These are phyloP conservation scores for Pythium scleroteichum DNA, from an alignment of 352 stramenopile genomes.

Conservation along the genomic window DNA sequence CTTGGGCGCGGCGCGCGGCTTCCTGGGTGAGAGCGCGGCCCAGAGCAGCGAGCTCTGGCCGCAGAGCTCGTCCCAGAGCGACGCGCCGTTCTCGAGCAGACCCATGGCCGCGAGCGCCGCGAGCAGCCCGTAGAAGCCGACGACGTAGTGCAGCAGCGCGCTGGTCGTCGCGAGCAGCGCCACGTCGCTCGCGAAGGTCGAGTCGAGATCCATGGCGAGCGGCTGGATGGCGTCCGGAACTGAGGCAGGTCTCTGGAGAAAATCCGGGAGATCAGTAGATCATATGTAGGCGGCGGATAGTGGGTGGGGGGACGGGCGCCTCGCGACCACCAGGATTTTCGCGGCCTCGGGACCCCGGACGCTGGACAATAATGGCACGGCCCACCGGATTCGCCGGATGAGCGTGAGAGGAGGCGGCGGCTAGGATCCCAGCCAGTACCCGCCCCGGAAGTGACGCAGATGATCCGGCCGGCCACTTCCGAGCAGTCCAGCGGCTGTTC, in stretches of 20 bases:
- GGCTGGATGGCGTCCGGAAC: neutral
- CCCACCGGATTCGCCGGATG: no score
- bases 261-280: neutral
- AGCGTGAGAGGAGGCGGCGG: no score
- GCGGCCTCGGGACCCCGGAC: no score
- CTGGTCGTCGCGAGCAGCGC: conserved; percentile 54
- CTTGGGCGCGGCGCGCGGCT: neutral
- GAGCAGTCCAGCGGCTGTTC: conserved; percentile 14
- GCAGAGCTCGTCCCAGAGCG: no score
- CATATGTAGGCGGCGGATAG: neutral
- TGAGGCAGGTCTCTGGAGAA: neutral
- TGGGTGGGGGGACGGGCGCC: no score
- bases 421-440: neutral
- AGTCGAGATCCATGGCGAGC: conserved; percentile 26
- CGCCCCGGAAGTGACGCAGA: conserved; percentile 5
- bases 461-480: conserved; percentile 6
- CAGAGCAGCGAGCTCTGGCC: neutral
- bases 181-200: conserved; percentile 49
- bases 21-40: neutral
- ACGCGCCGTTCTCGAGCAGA: conserved; percentile 15
- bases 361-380: no score
- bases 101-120: conserved; percentile 36
- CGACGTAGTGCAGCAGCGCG: conserved; percentile 66
- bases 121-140: conserved; percentile 54
- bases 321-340: no score